Conservation (phyloP, 176 grass and related monocot species). For the Tuctoria greenei region DNA sequence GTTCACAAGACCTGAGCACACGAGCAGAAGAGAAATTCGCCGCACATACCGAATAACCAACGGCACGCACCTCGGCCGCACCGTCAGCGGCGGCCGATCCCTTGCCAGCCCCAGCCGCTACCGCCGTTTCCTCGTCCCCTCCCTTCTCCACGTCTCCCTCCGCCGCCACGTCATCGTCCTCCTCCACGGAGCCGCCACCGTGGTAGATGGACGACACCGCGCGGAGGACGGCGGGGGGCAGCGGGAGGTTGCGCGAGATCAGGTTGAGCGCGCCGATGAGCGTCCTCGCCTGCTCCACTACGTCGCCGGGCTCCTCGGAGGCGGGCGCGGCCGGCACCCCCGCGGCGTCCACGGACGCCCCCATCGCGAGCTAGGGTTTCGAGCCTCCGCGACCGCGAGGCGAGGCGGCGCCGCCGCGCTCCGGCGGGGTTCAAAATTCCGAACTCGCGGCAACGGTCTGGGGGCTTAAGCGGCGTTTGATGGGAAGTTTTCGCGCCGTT, state of each 20-base stretch:
- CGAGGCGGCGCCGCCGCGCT: neutral
- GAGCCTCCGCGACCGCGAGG: slow-evolving; percentile 14
- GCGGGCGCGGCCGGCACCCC: neutral
- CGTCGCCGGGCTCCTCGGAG: slow-evolving; percentile 33
- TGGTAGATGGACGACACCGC: slow-evolving; percentile 87
- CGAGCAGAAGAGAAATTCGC: neutral
- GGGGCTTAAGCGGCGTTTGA: slow-evolving; percentile 9
- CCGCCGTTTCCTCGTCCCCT: neutral
- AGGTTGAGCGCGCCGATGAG: slow-evolving; percentile 93
- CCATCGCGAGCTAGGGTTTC: slow-evolving; percentile 32
- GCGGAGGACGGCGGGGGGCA: slow-evolving; percentile 67
- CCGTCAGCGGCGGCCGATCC: slow-evolving; percentile 3
- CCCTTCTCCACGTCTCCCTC: slow-evolving; percentile 17
- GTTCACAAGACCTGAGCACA: neutral
- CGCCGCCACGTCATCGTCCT: neutral
- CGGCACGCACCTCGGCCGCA: slow-evolving; percentile 17
- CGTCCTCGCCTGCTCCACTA: slow-evolving; percentile 72
- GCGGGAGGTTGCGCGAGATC: slow-evolving; percentile 92
- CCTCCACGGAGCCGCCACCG: neutral
- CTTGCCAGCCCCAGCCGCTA: neutral
- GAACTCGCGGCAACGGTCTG: slow-evolving; percentile 43
- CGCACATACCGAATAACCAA: neutral
- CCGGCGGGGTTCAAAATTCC: slow-evolving; percentile 26
- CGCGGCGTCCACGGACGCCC: slow-evolving; percentile 27
- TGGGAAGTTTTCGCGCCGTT: slow-evolving; percentile 32